Evolutionary conservation across 352 stramenopile species (phyloP).

Genomic region (Bremia lactucae): DNA sequence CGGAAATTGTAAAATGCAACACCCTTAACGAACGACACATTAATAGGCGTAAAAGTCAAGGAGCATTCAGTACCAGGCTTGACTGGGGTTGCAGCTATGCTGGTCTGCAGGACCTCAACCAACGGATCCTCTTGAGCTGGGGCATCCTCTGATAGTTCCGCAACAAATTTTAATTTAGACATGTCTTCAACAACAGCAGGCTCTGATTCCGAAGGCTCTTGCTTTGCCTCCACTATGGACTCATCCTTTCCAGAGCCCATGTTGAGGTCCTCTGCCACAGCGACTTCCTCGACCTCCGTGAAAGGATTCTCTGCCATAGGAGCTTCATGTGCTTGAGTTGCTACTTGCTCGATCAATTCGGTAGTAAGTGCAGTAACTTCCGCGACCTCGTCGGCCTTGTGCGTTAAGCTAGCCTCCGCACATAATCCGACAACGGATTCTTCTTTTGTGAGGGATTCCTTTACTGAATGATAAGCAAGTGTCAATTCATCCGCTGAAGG

Average conservation of each 20-base stretch:
- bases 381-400: not conserved
- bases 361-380: not conserved
- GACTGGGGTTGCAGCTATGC: constrained; percentile 3
- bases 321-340: not conserved
- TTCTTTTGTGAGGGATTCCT: constrained; percentile 6
- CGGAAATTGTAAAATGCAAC: constrained; percentile 46
- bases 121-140: constrained; percentile 1
- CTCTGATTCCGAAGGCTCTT: not conserved
- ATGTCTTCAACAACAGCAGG: not conserved
- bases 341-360: constrained; percentile 1
- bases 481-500: constrained; percentile 5
- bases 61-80: constrained; percentile 4
- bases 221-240: not conserved
- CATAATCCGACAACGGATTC: constrained; percentile 2
- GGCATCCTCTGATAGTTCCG: not conserved
- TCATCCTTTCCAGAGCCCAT: not conserved
- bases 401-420: constrained; percentile 1
- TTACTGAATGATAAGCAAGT: constrained; percentile 4
- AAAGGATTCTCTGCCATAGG: constrained; percentile 7
- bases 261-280: not conserved
- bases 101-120: constrained; percentile 4
- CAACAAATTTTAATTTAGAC: not conserved
- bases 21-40: constrained; percentile 22
- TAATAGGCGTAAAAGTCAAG: constrained; percentile 9
- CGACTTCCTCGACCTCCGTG: constrained; percentile 3